A percentile compares a stretch with the other conserved stretches of the same genome.
Evolutionary conservation across 805 yeast species (phyloP).

Genomic region (Yarrowia keelungensis): DNA sequence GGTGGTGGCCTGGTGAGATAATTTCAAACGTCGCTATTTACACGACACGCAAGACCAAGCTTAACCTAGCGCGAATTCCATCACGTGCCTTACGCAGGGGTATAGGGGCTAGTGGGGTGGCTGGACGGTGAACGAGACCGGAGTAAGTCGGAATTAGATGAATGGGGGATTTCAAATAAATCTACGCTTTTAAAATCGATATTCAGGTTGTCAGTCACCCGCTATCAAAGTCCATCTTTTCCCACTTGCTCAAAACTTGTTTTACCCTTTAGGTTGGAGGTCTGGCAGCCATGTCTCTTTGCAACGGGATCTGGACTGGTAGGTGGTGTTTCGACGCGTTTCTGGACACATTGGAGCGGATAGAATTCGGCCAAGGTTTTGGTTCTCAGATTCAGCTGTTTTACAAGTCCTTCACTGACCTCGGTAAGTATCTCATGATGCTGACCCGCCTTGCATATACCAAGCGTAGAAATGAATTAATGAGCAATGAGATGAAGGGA

Average conservation of each 20-base stretch:
- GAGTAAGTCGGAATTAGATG: neutral
- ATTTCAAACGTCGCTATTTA: constrained; percentile 2
- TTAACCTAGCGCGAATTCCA: constrained; percentile 25
- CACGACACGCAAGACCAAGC: constrained; percentile 12
- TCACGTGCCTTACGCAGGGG: constrained; percentile 31
- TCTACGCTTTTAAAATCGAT: too few relatives aligned
- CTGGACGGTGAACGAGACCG: too few relatives aligned
- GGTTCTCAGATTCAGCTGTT: too few relatives aligned
- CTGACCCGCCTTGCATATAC: too few relatives aligned
- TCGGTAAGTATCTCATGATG: too few relatives aligned
- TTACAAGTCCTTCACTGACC: too few relatives aligned
- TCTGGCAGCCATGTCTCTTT: constrained; percentile 5
- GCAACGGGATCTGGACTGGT: too few relatives aligned
- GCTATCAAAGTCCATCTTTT: too few relatives aligned
- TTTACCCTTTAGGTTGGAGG: neutral
- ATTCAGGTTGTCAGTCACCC: too few relatives aligned
- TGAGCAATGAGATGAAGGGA: too few relatives aligned
- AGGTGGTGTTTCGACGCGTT: constrained; percentile 8
- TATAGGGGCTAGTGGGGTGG: neutral
- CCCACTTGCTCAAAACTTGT: neutral
- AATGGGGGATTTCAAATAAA: too few relatives aligned
- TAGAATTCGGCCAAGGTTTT: neutral
- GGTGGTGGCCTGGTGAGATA: constrained; percentile 22
- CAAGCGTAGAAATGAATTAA: too few relatives aligned
- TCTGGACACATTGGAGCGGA: neutral